Evolutionary conservation across 495 filamentous ascomycete species (phyloP).

Genomic region (Penicillium parvum): DNA sequence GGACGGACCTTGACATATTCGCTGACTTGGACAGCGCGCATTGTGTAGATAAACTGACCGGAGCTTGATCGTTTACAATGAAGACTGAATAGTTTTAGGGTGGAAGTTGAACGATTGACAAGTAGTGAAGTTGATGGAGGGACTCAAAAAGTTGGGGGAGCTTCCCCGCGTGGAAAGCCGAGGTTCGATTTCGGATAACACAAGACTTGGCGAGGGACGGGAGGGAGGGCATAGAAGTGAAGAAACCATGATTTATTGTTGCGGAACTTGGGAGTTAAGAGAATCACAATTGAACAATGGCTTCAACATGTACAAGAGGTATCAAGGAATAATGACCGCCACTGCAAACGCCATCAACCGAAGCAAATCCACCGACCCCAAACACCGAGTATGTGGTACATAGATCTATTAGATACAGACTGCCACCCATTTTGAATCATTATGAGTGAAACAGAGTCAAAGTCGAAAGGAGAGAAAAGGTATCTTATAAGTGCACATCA

Average conservation of each 20-base stretch:
- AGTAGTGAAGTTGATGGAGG: background rate
- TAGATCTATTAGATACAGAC: constrained; percentile 10
- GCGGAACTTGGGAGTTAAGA: no score
- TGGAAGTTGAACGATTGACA: background rate
- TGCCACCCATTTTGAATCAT: constrained; percentile 16
- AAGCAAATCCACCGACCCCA: constrained; percentile 1
- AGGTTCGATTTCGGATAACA: constrained; percentile 28
- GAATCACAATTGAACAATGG: no score
- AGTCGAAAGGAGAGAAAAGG: background rate
- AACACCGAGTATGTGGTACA: constrained; percentile 18
- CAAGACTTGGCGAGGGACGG: background rate
- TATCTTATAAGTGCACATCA: no score
- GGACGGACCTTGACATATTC: constrained; percentile 72
- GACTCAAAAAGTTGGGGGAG: background rate
- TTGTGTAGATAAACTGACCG: constrained; percentile 32
- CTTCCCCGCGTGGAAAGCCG: constrained; percentile 26
- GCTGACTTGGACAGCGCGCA: constrained; percentile 80
- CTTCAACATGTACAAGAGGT: constrained; percentile 1
- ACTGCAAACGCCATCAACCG: constrained; percentile 1
- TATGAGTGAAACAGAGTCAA: constrained; percentile 3
- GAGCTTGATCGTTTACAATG: no score
- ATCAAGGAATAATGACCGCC: constrained; percentile 10
- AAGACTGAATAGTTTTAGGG: background rate
- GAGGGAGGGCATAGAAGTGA: no score
- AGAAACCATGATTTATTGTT: no score